These are phyloP conservation scores for Saccharomyces hybrid DNA, from an alignment of 1,139 yeast species.

Conservation along the genomic window DNA sequence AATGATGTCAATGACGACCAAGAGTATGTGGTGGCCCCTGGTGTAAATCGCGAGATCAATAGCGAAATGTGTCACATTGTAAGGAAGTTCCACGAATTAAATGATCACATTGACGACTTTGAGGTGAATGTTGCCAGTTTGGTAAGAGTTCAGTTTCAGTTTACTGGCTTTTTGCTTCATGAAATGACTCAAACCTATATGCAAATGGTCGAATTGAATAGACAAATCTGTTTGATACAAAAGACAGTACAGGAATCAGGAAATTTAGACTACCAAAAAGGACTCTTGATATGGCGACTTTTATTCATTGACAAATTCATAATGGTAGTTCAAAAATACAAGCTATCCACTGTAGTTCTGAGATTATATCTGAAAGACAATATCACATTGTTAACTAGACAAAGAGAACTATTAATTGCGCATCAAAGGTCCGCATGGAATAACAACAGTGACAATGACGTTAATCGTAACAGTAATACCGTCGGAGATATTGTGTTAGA, in stretches of 20 bases:
- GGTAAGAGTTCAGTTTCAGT: conserved; percentile 32
- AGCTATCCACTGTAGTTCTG: conserved; percentile 29
- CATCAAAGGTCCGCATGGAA: conserved; percentile 21
- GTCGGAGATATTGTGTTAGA: conserved; percentile 3
- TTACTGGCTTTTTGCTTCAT: conserved; percentile 31
- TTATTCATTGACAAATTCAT: conserved; percentile 25
- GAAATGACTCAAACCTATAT: conserved; percentile 31
- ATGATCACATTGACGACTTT: conserved; percentile 31
- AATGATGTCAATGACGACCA: conserved; percentile 11
- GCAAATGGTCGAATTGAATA: conserved; percentile 29
- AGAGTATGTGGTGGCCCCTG: conserved; percentile 28
- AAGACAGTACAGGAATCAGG: conserved; percentile 18
- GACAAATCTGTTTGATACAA: conserved; percentile 26
- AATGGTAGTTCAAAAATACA: conserved; percentile 26
- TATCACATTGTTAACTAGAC: conserved; percentile 29
- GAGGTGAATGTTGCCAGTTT: conserved; percentile 33
- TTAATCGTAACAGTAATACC: conserved; percentile 2
- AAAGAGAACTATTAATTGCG: conserved; percentile 28
- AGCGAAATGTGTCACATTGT: conserved; percentile 29
- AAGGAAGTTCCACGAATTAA: conserved; percentile 28
- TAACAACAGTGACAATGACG: conserved; percentile 1
- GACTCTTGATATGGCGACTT: conserved; percentile 27
- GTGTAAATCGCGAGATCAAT: conserved; percentile 25
- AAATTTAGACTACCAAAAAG: conserved; percentile 20
- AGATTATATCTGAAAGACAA: conserved; percentile 30